Evolutionary conservation across 305 asterid genomes (phyloP).

Genomic region (Petunia hybrid): DNA sequence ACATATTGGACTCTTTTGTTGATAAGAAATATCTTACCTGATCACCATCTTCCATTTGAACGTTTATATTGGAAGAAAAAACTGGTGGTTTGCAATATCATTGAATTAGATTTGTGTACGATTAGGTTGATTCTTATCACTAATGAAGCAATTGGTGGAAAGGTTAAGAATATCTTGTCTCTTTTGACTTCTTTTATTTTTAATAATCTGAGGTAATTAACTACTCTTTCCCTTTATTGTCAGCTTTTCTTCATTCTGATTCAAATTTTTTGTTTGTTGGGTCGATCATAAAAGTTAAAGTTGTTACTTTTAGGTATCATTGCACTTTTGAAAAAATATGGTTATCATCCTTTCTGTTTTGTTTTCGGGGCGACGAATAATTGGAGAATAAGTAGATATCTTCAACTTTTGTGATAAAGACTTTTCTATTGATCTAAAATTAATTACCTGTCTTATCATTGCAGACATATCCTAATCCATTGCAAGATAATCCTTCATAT

Average conservation of each 20-base stretch:
- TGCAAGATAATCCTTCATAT: slow-evolving; percentile 86
- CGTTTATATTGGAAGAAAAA: not conserved
- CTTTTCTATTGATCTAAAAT: not conserved
- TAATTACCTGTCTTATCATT: slow-evolving; percentile 1
- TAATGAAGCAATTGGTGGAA: not conserved
- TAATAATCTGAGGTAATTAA: not conserved
- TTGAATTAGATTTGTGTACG: slow-evolving; percentile 12
- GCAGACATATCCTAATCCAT: slow-evolving; percentile 84
- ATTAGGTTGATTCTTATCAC: not conserved
- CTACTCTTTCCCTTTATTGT: not conserved
- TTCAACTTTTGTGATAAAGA: not conserved
- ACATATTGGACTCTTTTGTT: not conserved
- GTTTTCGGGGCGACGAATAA: not conserved
- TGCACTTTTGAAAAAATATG: not conserved
- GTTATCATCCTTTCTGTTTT: not conserved
- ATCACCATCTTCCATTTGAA: not conserved
- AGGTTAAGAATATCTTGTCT: not conserved
- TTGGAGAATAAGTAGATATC: not conserved
- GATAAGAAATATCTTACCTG: not conserved
- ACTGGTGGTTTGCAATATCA: not conserved
- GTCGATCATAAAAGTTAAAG: not conserved
- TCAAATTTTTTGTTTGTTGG: not conserved
- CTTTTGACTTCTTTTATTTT: not conserved
- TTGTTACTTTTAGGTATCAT: not conserved
- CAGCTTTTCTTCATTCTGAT: not conserved